Evolutionary conservation across 139 green algal species (phyloP).

Genomic region (Dunaliella sp.): DNA sequence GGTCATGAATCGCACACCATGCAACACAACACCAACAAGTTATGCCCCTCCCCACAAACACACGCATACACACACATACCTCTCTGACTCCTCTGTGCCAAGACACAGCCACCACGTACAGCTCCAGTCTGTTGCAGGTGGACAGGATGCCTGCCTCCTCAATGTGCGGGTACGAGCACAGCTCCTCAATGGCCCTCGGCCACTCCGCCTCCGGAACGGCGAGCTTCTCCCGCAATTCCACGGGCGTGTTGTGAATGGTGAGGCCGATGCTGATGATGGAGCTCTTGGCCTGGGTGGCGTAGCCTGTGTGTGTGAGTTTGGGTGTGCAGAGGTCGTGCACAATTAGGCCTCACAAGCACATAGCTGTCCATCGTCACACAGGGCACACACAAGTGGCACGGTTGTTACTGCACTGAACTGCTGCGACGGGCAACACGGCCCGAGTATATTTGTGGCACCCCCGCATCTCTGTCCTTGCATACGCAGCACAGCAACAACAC

Average conservation of each 20-base stretch:
- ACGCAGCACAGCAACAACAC: slow-evolving; percentile 6
- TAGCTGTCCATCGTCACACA: background rate
- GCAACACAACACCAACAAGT: no score
- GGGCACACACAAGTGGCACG: background rate
- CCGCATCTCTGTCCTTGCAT: background rate
- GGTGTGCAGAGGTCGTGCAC: background rate
- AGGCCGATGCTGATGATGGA: slow-evolving; percentile 95
- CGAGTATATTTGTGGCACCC: background rate
- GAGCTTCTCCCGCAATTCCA: slow-evolving; percentile 97
- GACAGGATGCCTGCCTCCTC: slow-evolving; percentile 96
- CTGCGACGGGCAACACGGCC: background rate
- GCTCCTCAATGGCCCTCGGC: slow-evolving; percentile 90
- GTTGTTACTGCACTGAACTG: background rate
- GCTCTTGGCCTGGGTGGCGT: slow-evolving; percentile 85
- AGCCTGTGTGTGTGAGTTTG: slow-evolving; percentile 64
- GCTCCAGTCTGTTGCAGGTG: slow-evolving; percentile 99
- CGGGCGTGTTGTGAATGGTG: slow-evolving; percentile 92
- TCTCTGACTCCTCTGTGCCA: slow-evolving; percentile 93
- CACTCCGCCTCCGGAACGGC: slow-evolving; percentile 94
- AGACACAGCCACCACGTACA: slow-evolving; percentile 93
- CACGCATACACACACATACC: no score
- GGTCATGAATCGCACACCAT: no score
- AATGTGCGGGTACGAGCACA: slow-evolving; percentile 92
- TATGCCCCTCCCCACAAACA: no score
- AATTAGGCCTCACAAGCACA: background rate